These are phyloP conservation scores for Scheffersomyces amazonensis DNA, from an alignment of 805 yeast species.

Conservation along the genomic window DNA sequence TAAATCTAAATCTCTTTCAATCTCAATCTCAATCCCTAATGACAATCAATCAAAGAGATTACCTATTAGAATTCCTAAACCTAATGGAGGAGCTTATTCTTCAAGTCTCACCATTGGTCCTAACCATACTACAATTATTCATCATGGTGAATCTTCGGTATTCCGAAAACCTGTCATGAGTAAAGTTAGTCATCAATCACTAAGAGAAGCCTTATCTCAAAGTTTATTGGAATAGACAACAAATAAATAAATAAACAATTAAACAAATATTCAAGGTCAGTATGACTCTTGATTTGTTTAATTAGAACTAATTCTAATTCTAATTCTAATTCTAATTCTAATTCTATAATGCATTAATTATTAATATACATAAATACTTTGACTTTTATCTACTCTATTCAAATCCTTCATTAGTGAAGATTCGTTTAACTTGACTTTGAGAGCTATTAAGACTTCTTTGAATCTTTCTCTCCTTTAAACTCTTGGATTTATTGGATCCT, in stretches of 20 bases:
- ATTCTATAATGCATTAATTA: not conserved
- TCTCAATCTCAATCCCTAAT: conserved; percentile 23
- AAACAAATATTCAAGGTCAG: too few relatives aligned
- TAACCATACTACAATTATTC: conserved; percentile 36
- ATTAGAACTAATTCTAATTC: too few relatives aligned
- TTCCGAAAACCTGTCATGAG: conserved; percentile 32
- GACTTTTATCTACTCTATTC: too few relatives aligned
- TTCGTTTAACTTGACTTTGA: conserved; percentile 13
- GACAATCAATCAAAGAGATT: conserved; percentile 29
- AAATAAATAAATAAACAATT: too few relatives aligned
- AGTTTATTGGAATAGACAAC: conserved; percentile 9
- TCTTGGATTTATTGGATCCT: conserved; percentile 23
- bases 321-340: too few relatives aligned
- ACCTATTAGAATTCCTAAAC: conserved; percentile 19
- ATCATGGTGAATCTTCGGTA: conserved; percentile 42
- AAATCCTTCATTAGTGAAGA: conserved; percentile 18
- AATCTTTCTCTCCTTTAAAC: conserved; percentile 23
- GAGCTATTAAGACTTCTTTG: conserved; percentile 20
- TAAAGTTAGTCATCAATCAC: conserved; percentile 45
- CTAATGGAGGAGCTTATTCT: conserved; percentile 27
- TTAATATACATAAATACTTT: not conserved
- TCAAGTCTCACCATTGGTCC: conserved; percentile 42
- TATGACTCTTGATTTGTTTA: too few relatives aligned
- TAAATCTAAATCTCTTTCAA: too few relatives aligned
- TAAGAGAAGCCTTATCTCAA: conserved; percentile 42